A percentile compares a stretch with the other conserved stretches of the same genome.
These are phyloP conservation scores for Mycosphaerella arachidis DNA, from an alignment of 2,329 filamentous ascomycete genomes.

Conservation along the genomic window DNA sequence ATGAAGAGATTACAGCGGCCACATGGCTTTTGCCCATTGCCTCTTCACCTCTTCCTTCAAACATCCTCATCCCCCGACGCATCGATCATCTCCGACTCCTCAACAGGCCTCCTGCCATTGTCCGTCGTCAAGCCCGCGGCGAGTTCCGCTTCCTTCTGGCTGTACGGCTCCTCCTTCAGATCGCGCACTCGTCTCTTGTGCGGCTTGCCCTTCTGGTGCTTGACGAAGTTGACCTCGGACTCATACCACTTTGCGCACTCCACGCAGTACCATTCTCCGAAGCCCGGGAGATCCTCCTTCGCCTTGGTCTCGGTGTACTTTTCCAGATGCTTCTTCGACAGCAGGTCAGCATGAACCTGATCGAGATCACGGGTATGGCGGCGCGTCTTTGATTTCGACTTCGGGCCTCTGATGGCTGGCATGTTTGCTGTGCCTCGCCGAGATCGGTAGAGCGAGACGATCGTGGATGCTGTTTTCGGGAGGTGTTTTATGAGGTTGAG, in stretches of 20 bases:
- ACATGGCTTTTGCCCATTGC: neutral
- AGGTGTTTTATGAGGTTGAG: neutral
- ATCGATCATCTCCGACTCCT: conserved; percentile 28
- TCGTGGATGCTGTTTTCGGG: neutral
- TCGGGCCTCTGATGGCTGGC: conserved; percentile 48
- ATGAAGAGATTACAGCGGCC: neutral
- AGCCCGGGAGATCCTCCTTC: conserved; percentile 77
- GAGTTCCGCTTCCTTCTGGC: conserved; percentile 79
- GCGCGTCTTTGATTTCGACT: conserved; percentile 48
- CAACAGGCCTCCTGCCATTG: conserved; percentile 48
- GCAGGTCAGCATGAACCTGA: conserved; percentile 80
- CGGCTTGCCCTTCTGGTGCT: conserved; percentile 80
- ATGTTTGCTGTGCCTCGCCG: conserved; percentile 32
- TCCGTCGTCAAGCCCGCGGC: conserved; percentile 68
- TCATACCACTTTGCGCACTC: conserved; percentile 98
- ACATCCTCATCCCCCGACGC: conserved; percentile 17
- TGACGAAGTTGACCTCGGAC: conserved; percentile 67
- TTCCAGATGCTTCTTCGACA: conserved; percentile 71
- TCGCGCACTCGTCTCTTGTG: conserved; percentile 89
- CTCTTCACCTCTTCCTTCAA: conserved; percentile 8
- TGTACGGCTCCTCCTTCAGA: conserved; percentile 78
- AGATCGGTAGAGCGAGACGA: conserved; percentile 4
- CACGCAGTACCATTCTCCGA: conserved; percentile 81
- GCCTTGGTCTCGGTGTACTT: conserved; percentile 75
- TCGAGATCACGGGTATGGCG: conserved; percentile 72